Evolutionary conservation across 305 asterid species (phyloP).

Genomic region (Plantago coronopus): DNA sequence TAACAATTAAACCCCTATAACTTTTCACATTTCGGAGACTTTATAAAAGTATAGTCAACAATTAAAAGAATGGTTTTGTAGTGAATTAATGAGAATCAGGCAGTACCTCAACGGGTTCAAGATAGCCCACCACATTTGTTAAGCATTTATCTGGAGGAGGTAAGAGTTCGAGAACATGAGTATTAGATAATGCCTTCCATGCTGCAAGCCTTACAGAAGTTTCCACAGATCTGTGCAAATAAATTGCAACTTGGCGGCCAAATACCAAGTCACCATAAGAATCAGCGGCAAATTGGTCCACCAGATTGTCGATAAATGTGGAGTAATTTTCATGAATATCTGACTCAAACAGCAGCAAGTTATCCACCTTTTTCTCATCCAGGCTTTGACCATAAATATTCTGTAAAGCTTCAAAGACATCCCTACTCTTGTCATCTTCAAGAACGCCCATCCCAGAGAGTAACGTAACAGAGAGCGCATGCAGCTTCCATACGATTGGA

Average conservation of each 20-base stretch:
- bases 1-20: not conserved
- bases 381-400: constrained; percentile 57
- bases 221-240: constrained; percentile 71
- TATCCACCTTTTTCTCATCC: constrained; percentile 31
- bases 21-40: not conserved
- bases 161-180: constrained; percentile 76
- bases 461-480: constrained; percentile 64
- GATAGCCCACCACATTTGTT: constrained; percentile 60
- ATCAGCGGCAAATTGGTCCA: constrained; percentile 87
- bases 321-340: constrained; percentile 73
- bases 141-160: constrained; percentile 64
- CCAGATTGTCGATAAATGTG: constrained; percentile 69
- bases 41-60: not conserved
- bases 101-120: constrained; percentile 86
- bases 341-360: constrained; percentile 43
- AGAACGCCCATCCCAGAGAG: constrained; percentile 71
- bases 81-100: not conserved
- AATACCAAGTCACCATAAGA: constrained; percentile 82
- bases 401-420: constrained; percentile 62
- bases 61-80: not conserved
- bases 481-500: constrained; percentile 86
- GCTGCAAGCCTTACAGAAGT: constrained; percentile 69
- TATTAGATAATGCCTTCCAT: constrained; percentile 72
- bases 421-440: constrained; percentile 71
- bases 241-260: constrained; percentile 78